Base-by-base conservation (phyloP, 106 monocot species). In the Acorus calamus region DNA sequence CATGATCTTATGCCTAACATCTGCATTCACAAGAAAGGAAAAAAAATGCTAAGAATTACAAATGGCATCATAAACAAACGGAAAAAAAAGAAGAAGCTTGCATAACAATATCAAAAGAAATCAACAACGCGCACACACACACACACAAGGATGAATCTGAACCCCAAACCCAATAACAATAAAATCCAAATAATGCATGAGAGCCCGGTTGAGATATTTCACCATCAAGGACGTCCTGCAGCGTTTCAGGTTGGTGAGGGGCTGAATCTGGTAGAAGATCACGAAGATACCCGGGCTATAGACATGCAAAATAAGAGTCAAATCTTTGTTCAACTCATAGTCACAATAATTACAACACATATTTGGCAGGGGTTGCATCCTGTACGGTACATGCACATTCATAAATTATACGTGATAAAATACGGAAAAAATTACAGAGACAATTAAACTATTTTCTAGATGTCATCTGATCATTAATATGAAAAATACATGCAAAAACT, bases 191-290 rank as follows among this genome's bases (percentile, higher is more conserved):
- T 5, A 63, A 10, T 45, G 9, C 41, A 60, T 68, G 49, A 75
- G 28, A 56, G 57, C 8, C 43, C 5, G 5, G 8, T 0, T 50
- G 49, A 47, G 50, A 4, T 55, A 43, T 42, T 4, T 66, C 61
- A 90, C 90, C 90, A 64, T 90, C 63, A 44, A 90, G 80, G 74
- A 90, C 74, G 59, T 78, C 75, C 60, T 86, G 64, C 47, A 90
- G 70, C 59, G 54, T 80, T 78, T 90, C 90, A 68, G 86, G 83
- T 57, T 60, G 62, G 4, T 55, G 28, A 55, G 86, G 90, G 46
- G 90, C 86, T 9, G 83, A 83, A 76, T 86, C 86, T 44, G 89
- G 85, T 49, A 86, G 65, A 49, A 90, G 80, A 52, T 83, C 76
- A 9, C 52, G 65, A 10, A 90, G 75, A 71, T 90, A 90, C 6